A percentile compares a stretch with the other conserved stretches of the same genome.
Conservation (phyloP, 164 flowering plant species). For the Warburgia ugandensis region DNA sequence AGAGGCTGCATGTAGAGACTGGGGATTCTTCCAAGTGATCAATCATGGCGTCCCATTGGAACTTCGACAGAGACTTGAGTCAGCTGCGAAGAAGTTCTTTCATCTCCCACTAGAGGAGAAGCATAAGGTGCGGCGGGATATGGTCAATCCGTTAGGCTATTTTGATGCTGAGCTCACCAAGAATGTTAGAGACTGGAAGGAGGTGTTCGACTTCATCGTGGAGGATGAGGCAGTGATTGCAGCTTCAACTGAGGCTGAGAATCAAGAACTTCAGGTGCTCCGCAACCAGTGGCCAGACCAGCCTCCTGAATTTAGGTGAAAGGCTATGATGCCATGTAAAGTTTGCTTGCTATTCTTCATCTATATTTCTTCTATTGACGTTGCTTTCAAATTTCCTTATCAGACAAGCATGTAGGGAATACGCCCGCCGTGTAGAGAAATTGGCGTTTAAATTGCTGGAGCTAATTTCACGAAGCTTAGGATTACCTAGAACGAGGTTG, state of each 20-base stretch:
- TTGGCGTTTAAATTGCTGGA: slow-evolving; percentile 31
- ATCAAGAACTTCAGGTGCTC: slow-evolving; percentile 19
- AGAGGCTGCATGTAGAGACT: slow-evolving; percentile 40
- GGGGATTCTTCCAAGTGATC: slow-evolving; percentile 78
- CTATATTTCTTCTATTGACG: no score
- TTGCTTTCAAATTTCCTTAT: background rate
- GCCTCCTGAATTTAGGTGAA: slow-evolving; percentile 32
- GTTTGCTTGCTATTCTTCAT: background rate
- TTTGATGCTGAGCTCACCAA: slow-evolving; percentile 59
- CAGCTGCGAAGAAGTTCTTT: slow-evolving; percentile 36
- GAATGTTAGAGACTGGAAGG: slow-evolving; percentile 78
- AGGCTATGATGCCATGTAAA: background rate
- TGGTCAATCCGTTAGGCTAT: slow-evolving; percentile 40
- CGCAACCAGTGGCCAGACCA: slow-evolving; percentile 49
- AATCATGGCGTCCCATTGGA: slow-evolving; percentile 54
- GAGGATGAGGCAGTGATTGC: slow-evolving; percentile 28
- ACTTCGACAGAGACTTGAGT: slow-evolving; percentile 16
- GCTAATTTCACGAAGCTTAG: slow-evolving; percentile 34
- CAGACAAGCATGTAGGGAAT: slow-evolving; percentile 30
- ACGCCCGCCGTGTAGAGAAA: slow-evolving; percentile 28
- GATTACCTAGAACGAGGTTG: slow-evolving; percentile 19
- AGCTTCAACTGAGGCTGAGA: slow-evolving; percentile 26
- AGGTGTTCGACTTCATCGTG: slow-evolving; percentile 48
- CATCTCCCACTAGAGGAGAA: no score
- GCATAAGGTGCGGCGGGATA: slow-evolving; percentile 40